Base-by-base conservation (phyloP, 2,329 filamentous ascomycete species). In the Beauveria bassiana region DNA sequence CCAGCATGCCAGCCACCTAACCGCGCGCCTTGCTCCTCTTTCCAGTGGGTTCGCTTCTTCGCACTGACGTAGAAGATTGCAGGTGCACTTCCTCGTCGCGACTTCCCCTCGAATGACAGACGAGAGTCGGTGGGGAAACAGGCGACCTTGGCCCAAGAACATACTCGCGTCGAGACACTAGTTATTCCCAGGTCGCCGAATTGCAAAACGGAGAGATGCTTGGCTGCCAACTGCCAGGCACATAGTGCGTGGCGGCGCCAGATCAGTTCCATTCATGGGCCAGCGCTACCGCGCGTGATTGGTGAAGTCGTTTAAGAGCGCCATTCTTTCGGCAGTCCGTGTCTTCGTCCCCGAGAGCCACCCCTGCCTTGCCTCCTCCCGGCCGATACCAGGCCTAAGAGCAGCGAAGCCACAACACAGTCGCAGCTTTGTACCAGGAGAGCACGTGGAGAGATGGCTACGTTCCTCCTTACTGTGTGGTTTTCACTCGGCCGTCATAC, bases 1-100 rank as follows among this genome's bases (percentile, higher is more conserved):
- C 9, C 31, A 51, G 51, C 31, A 8, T 20, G 34, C 14, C 34
- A 54, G 34, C 16, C 38, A 28, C n/a, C 40, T 55, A 61, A 55
- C 59, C 50, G 59, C 59, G 59, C 59, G 59, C 51, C 50, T 61
- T 61, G 50, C 51, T 43, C 51, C 59, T 61, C 59, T 54, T 55
- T 45, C 22, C 18, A 42, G 43, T 58, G 45, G 54, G n/a, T 38
- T 24, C 16, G 10, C 34, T 40, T 14, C 14, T 12, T 26, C 34
- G n/a, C 16, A 24, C 34, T 18, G 5, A 42, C n/a, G 18, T 18
- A 31, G 9, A 22, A 54, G 10, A 24, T 5, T 24, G 28, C 28
- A 31, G 28, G 28, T 31, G 16, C 52, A 28, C 14, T 28, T 22
- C 9, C 22, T 9, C 12, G 38, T 43, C 16, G 38, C 22, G 22